These are phyloP conservation scores for Trichosanthes truncata DNA, from an alignment of 306 rosid genomes.

Conservation along the genomic window DNA sequence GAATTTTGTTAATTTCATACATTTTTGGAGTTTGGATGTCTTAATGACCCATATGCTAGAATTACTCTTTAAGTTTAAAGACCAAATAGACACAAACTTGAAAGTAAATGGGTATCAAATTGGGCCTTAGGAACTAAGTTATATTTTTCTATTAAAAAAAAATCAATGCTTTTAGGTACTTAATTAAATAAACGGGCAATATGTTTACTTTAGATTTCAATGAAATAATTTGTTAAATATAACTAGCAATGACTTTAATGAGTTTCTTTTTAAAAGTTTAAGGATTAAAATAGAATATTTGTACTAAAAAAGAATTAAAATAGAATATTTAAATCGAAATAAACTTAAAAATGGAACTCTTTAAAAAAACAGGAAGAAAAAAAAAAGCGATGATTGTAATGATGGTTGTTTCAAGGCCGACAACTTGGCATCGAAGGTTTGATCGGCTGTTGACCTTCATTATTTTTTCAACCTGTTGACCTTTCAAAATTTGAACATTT, in stretches of 20 bases:
- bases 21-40: too few species aligned
- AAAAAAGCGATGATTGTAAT: not conserved
- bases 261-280: not conserved
- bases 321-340: too few species aligned
- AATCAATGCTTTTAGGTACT: not conserved
- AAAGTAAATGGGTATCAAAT: too few species aligned
- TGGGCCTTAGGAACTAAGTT: too few species aligned
- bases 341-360: not conserved
- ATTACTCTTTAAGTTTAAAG: too few species aligned
- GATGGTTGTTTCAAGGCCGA: constrained; percentile 3
- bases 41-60: too few species aligned
- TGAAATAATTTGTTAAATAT: not conserved
- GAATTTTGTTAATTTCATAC: too few species aligned
- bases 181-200: not conserved
- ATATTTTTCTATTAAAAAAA: too few species aligned
- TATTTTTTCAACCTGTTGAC: not conserved
- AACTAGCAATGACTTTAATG: not conserved
- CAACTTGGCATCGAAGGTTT: not conserved
- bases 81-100: too few species aligned
- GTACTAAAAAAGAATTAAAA: not conserved
- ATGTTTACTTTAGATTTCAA: not conserved
- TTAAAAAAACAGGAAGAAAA: not conserved
- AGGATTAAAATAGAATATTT: not conserved
- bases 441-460: not conserved
- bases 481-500: not conserved